Base-by-base conservation (phyloP, 441 rosid genomes). In the Viola pubescens region DNA sequence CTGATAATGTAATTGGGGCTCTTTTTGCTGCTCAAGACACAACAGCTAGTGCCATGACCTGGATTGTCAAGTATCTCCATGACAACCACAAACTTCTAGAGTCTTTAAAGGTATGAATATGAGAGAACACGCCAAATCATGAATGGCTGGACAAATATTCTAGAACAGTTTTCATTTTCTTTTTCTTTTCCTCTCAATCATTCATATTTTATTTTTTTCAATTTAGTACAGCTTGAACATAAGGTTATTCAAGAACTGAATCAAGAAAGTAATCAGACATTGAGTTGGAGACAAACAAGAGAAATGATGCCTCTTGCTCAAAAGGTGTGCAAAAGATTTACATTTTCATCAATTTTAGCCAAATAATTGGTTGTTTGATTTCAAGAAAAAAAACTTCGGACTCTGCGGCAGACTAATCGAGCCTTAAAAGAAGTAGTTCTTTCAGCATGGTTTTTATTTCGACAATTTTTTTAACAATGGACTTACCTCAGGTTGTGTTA, bases 1-100 rank as follows among this genome's bases (percentile, higher is more conserved):
- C 85, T 9, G 94, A 86, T 52, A 86, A 84, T 81, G 77, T 82
- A 37, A 82, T 86, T 4, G 94, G 94, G 59, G 84, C 74, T 51
- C 79, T 86, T 12, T 86, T 86, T 50, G 94, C 94, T 3, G 90
- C 94, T 57, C 88, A 83, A 59, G 84, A 83, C 66, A 86, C 89
- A 9, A 86, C 89, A 0, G 87, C 94, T 1, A 84, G 86, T 55
- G 79, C 71, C 70, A 63, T 84, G 79, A 84, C 90, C 26, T 86
- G 94, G 94, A 78, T 76, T 71, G 77, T 81, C 68, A 86, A 84
- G 70, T 82, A 79, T 68, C 86, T 86, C 60, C 88, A 82, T 58
- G 88, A 79, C 58, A 76, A 82, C 70, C 86, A 72, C 43, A 76
- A 82, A 60, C 79, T 82, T 70, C 85, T 84, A n/a, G 83, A 82